phyloP scores from a whole-genome alignment of 495 filamentous ascomycete genomes.

The Aspergillus haitiensis region DNA sequence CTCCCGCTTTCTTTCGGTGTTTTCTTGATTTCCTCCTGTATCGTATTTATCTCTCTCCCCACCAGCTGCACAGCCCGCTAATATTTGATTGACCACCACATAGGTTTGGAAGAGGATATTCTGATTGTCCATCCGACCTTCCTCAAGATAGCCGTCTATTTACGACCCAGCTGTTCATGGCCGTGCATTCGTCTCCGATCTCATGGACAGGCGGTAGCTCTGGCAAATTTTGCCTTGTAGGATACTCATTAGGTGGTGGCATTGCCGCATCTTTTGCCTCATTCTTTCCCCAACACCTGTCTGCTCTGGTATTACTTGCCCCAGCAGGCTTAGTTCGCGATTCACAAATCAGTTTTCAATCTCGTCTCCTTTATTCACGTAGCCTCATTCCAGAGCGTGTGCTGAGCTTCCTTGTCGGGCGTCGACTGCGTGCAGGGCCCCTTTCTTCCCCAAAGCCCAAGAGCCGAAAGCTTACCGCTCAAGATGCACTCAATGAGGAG shows the following conservation, averaged over 20 bases:
- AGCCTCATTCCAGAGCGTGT: constrained; percentile 60
- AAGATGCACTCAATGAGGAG: constrained; percentile 42
- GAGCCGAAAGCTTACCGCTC: constrained; percentile 34
- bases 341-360: constrained; percentile 59
- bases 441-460: constrained; percentile 39
- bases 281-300: constrained; percentile 66
- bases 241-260: constrained; percentile 84
- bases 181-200: constrained; percentile 66
- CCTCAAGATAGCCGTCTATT: constrained; percentile 76
- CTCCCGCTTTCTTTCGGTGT: too few relatives aligned
- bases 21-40: too few relatives aligned
- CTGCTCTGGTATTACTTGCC: constrained; percentile 69
- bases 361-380: constrained; percentile 60
- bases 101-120: constrained; percentile 79
- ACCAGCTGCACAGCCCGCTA: not conserved
- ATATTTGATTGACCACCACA: not conserved
- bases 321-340: constrained; percentile 70
- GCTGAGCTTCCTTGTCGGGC: constrained; percentile 51
- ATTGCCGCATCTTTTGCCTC: constrained; percentile 73
- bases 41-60: too few relatives aligned
- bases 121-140: constrained; percentile 63
- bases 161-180: constrained; percentile 69
- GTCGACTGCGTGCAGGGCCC: constrained; percentile 53
- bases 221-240: constrained; percentile 66
- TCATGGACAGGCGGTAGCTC: constrained; percentile 60